phyloP scores from a whole-genome alignment of 2,329 filamentous ascomycete genomes.

The Trichoderma asperellum region DNA sequence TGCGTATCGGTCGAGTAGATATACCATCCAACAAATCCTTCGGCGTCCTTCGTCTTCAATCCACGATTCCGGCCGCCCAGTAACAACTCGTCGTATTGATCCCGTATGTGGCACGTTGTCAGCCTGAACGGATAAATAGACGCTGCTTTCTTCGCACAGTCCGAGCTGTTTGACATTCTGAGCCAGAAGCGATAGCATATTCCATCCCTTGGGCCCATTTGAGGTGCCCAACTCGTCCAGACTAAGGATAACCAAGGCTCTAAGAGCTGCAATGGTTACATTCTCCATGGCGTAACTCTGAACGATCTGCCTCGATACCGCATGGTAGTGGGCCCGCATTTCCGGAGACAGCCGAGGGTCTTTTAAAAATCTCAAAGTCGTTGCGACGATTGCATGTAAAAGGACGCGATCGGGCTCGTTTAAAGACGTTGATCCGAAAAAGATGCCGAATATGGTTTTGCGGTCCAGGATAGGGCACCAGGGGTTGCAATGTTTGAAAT shows the following conservation, averaged over 20 bases:
- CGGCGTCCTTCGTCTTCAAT: slow-evolving; percentile 51
- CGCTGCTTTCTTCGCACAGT: slow-evolving; percentile 46
- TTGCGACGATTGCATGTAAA: slow-evolving; percentile 50
- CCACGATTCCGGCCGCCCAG: slow-evolving; percentile 47
- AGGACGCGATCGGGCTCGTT: slow-evolving; percentile 47
- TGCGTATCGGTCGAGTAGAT: slow-evolving; percentile 50
- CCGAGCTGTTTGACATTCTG: slow-evolving; percentile 47
- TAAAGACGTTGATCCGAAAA: slow-evolving; percentile 48
- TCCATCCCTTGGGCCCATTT: slow-evolving; percentile 50
- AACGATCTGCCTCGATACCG: slow-evolving; percentile 45
- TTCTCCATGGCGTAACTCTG: slow-evolving; percentile 50
- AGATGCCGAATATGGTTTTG: slow-evolving; percentile 46
- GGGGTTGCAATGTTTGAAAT: slow-evolving; percentile 67
- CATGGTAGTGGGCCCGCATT: slow-evolving; percentile 46
- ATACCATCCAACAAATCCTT: slow-evolving; percentile 51
- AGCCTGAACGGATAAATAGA: slow-evolving; percentile 42
- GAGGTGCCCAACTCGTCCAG: slow-evolving; percentile 49
- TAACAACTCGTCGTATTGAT: slow-evolving; percentile 42
- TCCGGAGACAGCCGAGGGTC: slow-evolving; percentile 45
- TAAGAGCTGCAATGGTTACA: slow-evolving; percentile 45
- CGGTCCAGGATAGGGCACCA: slow-evolving; percentile 56
- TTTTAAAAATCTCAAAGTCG: slow-evolving; percentile 48
- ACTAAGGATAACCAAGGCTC: slow-evolving; percentile 48
- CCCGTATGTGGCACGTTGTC: slow-evolving; percentile 42
- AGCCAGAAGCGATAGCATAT: slow-evolving; percentile 45